Conservation (phyloP, 192 early-diverging fungal species). For the Coemansia sp. region DNA sequence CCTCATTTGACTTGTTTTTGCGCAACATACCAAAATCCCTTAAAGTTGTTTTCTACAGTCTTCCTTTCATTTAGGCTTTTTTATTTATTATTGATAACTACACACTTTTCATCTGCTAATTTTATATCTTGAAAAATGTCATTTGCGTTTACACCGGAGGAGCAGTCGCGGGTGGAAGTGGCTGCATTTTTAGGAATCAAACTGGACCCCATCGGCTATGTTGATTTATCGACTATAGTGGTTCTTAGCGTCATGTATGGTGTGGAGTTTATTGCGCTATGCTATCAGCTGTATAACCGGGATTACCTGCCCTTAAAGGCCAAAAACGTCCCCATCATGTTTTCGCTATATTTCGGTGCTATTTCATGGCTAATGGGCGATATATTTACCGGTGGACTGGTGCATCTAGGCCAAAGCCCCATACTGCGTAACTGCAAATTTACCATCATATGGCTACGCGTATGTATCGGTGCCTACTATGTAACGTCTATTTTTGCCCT, state of each 20-base stretch:
- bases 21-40: no score
- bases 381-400: conserved; percentile 39
- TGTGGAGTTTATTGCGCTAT: conserved; percentile 36
- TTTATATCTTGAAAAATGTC: conserved; percentile 22
- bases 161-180: conserved; percentile 26
- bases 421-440: conserved; percentile 33
- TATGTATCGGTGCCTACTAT: conserved; percentile 37
- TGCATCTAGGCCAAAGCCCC: conserved; percentile 22
- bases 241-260: conserved; percentile 36
- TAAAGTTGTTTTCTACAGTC: no score
- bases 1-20: no score
- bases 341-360: conserved; percentile 33
- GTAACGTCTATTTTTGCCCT: conserved; percentile 32
- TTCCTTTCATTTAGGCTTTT: no score
- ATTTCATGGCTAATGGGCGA: conserved; percentile 39
- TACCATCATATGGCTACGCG: conserved; percentile 33
- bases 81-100: no score
- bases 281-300: conserved; percentile 37
- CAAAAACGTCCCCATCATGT: conserved; percentile 46
- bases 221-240: conserved; percentile 43
- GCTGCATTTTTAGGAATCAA: conserved; percentile 32
- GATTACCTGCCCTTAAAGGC: conserved; percentile 40
- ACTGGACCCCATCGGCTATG: conserved; percentile 38
- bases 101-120: no score
- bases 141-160: conserved; percentile 30